A percentile compares a stretch with the other conserved stretches of the same genome.
These are phyloP conservation scores for Cercospora nicotianae DNA, from an alignment of 2,329 filamentous ascomycete genomes.

Conservation along the genomic window DNA sequence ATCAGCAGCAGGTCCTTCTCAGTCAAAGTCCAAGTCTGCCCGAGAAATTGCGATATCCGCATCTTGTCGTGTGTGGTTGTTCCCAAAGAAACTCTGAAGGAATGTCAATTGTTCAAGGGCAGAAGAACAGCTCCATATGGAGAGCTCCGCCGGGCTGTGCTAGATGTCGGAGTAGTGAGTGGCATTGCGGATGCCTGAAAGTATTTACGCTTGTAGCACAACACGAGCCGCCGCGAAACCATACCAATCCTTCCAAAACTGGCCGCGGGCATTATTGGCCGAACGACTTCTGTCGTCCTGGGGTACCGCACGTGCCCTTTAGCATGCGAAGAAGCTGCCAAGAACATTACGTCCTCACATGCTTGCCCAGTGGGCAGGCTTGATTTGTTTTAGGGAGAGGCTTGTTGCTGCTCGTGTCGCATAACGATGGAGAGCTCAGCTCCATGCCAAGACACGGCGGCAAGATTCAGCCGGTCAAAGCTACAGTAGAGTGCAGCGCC, in stretches of 20 bases:
- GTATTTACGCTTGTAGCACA: background rate
- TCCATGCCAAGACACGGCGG: background rate
- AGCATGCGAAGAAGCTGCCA: background rate
- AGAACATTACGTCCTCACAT: background rate
- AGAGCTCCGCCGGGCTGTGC: background rate
- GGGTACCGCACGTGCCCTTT: background rate
- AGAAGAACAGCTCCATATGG: background rate
- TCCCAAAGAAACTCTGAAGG: background rate
- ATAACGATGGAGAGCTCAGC: background rate
- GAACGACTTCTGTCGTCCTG: background rate
- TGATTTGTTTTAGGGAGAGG: background rate
- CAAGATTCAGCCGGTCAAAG: background rate
- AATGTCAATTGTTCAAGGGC: background rate
- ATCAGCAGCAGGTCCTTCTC: conserved; percentile 57
- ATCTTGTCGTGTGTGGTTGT: conserved; percentile 6
- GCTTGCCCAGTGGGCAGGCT: background rate
- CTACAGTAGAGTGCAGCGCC: background rate
- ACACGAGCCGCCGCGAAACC: conserved; percentile 2
- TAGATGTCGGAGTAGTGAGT: background rate
- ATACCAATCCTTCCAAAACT: conserved; percentile 8
- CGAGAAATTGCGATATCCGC: conserved; percentile 18
- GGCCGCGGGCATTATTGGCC: background rate
- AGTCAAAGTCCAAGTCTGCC: conserved; percentile 56
- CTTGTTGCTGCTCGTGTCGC: background rate
- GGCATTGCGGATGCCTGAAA: conserved; percentile 7